Percentiles rank a stretch among this genome's conserved stretches.
phyloP scores from a whole-genome alignment of 495 filamentous ascomycete genomes.

The Pseudoneurospora amorphoporcata region DNA sequence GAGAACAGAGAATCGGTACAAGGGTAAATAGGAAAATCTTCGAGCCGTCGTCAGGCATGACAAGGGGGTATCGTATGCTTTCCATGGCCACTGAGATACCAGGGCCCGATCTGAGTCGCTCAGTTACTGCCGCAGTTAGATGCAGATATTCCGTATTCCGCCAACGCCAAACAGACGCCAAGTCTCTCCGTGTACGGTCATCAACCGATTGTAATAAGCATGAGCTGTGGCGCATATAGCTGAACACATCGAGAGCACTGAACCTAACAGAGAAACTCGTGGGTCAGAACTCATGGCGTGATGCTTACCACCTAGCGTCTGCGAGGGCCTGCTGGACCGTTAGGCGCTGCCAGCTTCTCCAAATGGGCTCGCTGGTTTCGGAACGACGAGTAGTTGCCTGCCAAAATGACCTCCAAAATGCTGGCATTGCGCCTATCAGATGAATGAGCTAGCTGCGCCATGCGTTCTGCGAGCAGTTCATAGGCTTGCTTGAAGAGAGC shows the following conservation, averaged over 20 bases:
- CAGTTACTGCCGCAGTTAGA: background rate
- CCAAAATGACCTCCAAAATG: constrained; percentile 56
- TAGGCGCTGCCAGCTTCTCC: constrained; percentile 9
- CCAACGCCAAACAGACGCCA: background rate
- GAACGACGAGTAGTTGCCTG: constrained; percentile 63
- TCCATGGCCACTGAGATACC: background rate
- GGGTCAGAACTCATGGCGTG: background rate
- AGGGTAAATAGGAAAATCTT: background rate
- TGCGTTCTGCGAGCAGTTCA: constrained; percentile 41
- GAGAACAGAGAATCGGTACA: background rate
- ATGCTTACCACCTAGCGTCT: background rate
- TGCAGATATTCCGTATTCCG: background rate
- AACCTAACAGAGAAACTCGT: background rate
- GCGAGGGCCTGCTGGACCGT: background rate
- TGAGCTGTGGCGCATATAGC: background rate
- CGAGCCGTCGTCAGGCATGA: background rate
- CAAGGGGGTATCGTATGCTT: background rate
- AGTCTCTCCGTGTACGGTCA: background rate
- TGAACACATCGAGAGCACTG: background rate
- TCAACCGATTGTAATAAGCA: background rate
- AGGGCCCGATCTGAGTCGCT: background rate
- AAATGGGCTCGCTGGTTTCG: constrained; percentile 47
- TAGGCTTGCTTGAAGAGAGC: constrained; percentile 54
- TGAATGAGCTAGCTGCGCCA: constrained; percentile 32
- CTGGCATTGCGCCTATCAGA: constrained; percentile 30